Evolutionary conservation across 108 stramenopile species (phyloP), one percentile per base, ranked within the genome.

Genomic region (Fragilaria radians): DNA sequence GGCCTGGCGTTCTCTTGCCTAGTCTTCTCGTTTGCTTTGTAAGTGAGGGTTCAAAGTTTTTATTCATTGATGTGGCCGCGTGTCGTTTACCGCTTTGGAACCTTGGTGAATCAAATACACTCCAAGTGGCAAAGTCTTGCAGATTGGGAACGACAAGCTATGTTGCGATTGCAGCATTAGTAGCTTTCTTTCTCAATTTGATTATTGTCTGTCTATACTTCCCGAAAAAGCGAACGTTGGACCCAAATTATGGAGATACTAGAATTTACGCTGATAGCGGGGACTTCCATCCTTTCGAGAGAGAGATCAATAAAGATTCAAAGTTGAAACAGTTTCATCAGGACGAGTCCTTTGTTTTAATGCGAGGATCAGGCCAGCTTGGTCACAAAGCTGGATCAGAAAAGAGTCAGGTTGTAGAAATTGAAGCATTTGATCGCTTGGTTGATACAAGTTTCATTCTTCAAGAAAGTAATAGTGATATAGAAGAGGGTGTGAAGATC

Each of bases 1-100:
- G 88, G 88, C 77, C 88, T 1, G 81, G 81, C 25, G 47, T 86
- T n/a, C 57, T 90, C 3, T 54, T 90, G 18, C 88, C 88, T 28
- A 52, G 73, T 0, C 34, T 80, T 9, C 61, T 90, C 53, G 60
- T 86, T 34, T 62, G 80, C 7, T 79, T 86, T 57, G 56, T 82
- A 18, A 71, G 79, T 32, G 82, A 82, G 34, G 78, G 70, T 32
- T 81, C 85, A 11, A 90, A 86, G 49, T 90, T 90, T 61, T 57
- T 90, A 25, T 67, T 90, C 29, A 79, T 82, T 58, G 85, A 86
- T 32, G 68, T 74, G 2, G 22, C 66, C 1, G 32, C 76, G 21
- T 90, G 88, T 65, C 57, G 69, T 26, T 74, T 62, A 29, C 55
- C 57, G n/a, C 42, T 86, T 3, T 90, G 85, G 83, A 73, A 66